Evolutionary conservation across 345 rosid genomes (phyloP).

Genomic region (Melastoma malabathricum): DNA sequence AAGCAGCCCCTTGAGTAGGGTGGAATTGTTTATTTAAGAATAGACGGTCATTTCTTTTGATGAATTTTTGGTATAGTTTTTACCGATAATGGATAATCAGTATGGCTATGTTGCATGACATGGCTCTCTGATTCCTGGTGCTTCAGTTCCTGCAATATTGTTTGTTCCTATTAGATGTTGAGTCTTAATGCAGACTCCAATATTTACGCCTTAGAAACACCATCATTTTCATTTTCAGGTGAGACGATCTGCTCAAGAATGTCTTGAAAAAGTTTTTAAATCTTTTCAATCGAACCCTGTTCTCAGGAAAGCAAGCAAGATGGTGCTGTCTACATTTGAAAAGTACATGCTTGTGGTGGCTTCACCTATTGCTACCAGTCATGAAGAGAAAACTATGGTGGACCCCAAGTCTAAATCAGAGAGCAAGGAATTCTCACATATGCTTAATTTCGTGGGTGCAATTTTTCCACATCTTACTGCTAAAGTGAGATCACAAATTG

Average conservation of each 20-base stretch:
- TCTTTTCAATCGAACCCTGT: constrained; percentile 27
- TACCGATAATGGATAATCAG: too few relatives aligned
- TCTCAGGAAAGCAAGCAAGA: constrained; percentile 51
- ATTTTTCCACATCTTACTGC: constrained; percentile 35
- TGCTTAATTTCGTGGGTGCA: constrained; percentile 57
- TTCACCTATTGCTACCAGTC: constrained; percentile 16
- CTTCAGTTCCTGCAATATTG: too few relatives aligned
- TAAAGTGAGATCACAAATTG: constrained; percentile 30
- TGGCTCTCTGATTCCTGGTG: too few relatives aligned
- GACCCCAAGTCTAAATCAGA: constrained; percentile 27
- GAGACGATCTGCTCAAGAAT: constrained; percentile 69
- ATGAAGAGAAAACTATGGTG: constrained; percentile 29
- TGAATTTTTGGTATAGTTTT: too few relatives aligned
- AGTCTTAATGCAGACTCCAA: background rate
- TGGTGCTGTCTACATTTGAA: constrained; percentile 30
- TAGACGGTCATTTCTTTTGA: too few relatives aligned
- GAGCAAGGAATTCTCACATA: constrained; percentile 52
- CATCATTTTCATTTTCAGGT: constrained; percentile 30
- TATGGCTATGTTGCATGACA: too few relatives aligned
- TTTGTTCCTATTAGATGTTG: background rate
- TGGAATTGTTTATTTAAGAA: background rate
- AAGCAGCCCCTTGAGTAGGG: too few relatives aligned
- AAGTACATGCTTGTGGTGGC: constrained; percentile 26
- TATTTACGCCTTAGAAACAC: background rate
- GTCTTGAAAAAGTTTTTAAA: constrained; percentile 46